Percentiles rank a stretch among this genome's conserved stretches.
Conservation (phyloP, 352 stramenopile species). For the Thraustochytrium sp. region DNA sequence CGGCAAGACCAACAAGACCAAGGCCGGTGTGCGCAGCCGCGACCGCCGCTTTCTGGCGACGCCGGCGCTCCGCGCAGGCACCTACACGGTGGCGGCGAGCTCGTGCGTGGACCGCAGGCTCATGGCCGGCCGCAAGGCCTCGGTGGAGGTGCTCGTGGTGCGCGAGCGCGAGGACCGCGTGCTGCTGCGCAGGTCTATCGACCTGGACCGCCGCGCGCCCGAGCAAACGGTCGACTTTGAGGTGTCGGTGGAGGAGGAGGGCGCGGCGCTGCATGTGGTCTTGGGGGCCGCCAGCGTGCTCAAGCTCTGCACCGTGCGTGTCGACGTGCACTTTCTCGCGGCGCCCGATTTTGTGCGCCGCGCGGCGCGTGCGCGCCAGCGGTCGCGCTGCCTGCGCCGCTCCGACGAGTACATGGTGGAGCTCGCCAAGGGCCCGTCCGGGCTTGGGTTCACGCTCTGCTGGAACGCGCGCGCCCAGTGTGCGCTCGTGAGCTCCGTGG, state of each 20-base stretch:
- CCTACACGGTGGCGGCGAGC: neutral
- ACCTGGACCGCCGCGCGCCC: neutral
- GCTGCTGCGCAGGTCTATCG: neutral
- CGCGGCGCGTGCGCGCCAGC: neutral
- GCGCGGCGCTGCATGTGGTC: neutral
- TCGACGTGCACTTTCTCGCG: neutral
- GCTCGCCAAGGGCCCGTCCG: neutral
- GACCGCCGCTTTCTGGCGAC: neutral
- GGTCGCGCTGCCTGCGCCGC: neutral
- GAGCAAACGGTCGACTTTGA: neutral
- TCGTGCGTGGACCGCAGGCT: neutral
- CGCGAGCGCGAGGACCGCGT: neutral
- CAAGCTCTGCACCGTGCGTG: neutral
- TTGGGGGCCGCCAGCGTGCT: neutral
- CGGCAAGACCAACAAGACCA: conserved; percentile 6
- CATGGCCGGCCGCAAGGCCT: neutral
- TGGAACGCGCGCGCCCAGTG: neutral
- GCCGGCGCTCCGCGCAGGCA: neutral
- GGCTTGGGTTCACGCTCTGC: neutral
- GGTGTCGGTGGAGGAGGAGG: neutral
- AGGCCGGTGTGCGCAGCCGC: no score
- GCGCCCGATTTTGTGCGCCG: neutral
- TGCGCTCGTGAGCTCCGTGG: neutral
- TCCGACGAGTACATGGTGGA: neutral
- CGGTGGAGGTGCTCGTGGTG: neutral